These are phyloP conservation scores for Colletotrichum caudatum DNA, from an alignment of 2,329 filamentous ascomycete genomes.

Conservation along the genomic window DNA sequence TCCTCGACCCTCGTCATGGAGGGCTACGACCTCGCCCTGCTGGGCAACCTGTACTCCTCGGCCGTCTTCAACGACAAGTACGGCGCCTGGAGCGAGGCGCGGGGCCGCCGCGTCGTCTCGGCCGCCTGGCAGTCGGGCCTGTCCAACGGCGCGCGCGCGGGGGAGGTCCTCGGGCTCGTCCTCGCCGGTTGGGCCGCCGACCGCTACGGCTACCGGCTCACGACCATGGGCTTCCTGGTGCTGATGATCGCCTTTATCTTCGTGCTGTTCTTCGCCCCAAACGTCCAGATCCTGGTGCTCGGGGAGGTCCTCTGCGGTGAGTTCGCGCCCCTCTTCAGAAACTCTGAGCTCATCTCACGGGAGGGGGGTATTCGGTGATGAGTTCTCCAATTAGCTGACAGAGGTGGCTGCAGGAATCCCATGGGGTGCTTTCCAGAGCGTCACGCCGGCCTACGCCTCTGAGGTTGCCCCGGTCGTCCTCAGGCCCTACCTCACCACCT, in stretches of 20 bases:
- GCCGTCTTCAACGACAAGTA: conserved; percentile 60
- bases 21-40: conserved; percentile 63
- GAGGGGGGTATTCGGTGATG: background rate
- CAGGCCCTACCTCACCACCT: conserved; percentile 65
- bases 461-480: conserved; percentile 63
- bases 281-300: conserved; percentile 59
- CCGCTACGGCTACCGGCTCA: conserved; percentile 62
- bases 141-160: conserved; percentile 64
- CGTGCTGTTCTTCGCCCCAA: conserved; percentile 64
- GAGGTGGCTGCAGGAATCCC: conserved; percentile 57
- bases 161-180: conserved; percentile 67
- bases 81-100: conserved; percentile 51
- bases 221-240: conserved; percentile 60
- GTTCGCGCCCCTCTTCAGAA: conserved; percentile 22
- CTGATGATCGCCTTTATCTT: conserved; percentile 64
- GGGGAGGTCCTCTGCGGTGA: conserved; percentile 61
- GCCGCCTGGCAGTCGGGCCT: conserved; percentile 70
- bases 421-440: conserved; percentile 65
- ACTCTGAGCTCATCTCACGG: background rate
- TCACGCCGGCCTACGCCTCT: conserved; percentile 66
- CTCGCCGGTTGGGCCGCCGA: conserved; percentile 66
- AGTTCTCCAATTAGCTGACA: conserved; percentile 37
- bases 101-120: conserved; percentile 60
- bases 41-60: conserved; percentile 63
- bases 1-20: conserved; percentile 63